Conservation (phyloP, 805 yeast species). For the Ogataea methanolica region DNA sequence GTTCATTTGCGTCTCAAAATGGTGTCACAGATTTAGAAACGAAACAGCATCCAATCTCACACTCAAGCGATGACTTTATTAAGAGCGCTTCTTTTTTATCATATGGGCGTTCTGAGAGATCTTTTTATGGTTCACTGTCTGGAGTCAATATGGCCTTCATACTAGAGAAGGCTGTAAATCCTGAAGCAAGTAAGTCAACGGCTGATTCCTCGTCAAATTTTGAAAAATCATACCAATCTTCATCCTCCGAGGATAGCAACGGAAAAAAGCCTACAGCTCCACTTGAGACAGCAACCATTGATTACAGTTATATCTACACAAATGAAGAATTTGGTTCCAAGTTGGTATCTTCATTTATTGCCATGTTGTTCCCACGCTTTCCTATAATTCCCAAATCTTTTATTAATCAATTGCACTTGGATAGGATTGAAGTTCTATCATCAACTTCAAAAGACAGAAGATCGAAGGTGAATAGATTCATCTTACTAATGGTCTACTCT, state of each 20-base stretch:
- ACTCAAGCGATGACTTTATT: neutral
- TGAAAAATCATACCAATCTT: neutral
- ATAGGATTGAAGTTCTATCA: conserved; percentile 8
- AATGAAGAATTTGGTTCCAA: conserved; percentile 8
- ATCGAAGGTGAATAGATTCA: conserved; percentile 8
- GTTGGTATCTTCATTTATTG: conserved; percentile 8
- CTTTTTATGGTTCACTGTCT: conserved; percentile 1
- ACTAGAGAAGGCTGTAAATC: conserved; percentile 9
- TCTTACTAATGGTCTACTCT: conserved; percentile 16
- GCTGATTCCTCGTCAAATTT: neutral
- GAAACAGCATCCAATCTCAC: neutral
- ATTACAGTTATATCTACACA: conserved; percentile 8
- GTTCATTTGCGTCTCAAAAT: neutral
- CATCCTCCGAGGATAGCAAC: too few relatives aligned
- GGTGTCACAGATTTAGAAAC: neutral
- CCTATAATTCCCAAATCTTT: conserved; percentile 8
- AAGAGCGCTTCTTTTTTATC: neutral
- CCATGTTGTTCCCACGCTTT: conserved; percentile 15
- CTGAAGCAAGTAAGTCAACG: conserved; percentile 7
- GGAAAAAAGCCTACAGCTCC: neutral
- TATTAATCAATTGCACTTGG: conserved; percentile 9
- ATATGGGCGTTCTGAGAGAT: neutral
- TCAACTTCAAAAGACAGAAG: conserved; percentile 1
- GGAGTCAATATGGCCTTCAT: conserved; percentile 11
- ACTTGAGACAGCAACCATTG: neutral